Percentiles rank a stretch among this genome's conserved stretches.
Conservation (phyloP, 73 alveolate species). For the Paramecium pentaurelia region DNA sequence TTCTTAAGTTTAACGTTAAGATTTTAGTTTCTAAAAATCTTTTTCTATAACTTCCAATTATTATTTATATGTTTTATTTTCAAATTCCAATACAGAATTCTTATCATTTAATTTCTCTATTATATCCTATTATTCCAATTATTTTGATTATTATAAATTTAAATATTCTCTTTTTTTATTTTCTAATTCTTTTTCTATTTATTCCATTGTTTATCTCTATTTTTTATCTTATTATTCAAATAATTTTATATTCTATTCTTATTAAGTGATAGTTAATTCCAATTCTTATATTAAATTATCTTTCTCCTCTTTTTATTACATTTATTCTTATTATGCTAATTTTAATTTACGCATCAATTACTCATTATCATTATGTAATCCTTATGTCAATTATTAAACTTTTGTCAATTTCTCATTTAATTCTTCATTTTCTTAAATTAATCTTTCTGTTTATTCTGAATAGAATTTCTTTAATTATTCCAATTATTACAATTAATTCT, state of each 20-base stretch:
- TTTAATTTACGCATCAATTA: not conserved
- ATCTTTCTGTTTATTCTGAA: not conserved
- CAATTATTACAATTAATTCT: not conserved
- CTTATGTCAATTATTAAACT: not conserved
- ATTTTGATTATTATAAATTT: not conserved
- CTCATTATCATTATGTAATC: conserved; percentile 19
- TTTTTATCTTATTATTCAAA: not conserved
- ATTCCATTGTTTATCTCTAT: not conserved
- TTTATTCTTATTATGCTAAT: not conserved
- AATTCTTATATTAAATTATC: not conserved
- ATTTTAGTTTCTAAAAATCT: not conserved
- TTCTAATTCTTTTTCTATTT: not conserved
- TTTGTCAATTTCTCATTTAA: not conserved
- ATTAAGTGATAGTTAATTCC: not conserved
- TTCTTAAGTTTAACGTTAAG: not conserved
- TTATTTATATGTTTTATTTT: conserved; percentile 35
- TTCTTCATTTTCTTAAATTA: not conserved
- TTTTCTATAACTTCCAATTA: not conserved
- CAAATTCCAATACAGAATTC: not conserved
- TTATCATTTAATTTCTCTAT: not conserved
- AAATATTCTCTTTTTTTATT: not conserved
- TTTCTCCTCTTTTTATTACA: not conserved
- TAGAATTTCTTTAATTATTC: not conserved
- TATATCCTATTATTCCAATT: not conserved
- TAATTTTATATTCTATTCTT: not conserved